Evolutionary conservation across 2,329 filamentous ascomycete genomes (phyloP).

Genomic region (Colletotrichum shisoi): DNA sequence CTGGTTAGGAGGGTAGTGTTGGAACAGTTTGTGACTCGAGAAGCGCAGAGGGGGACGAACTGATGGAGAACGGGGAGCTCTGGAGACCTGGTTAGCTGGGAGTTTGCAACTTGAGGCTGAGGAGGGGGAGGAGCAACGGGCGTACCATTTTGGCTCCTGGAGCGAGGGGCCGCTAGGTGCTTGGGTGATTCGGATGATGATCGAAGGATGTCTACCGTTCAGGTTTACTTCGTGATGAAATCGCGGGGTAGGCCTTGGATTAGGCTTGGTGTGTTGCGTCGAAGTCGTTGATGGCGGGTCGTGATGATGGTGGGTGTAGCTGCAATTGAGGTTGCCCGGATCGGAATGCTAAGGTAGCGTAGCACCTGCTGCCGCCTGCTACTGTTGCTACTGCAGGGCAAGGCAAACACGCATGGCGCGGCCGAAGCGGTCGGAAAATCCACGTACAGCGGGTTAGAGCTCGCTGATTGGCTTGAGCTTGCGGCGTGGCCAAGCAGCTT

Average conservation of each 20-base stretch:
- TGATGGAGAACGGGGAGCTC: slow-evolving; percentile 95
- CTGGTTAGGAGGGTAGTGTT: slow-evolving; percentile 40
- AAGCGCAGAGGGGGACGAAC: slow-evolving; percentile 60
- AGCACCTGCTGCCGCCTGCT: slow-evolving; percentile 38
- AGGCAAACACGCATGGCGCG: slow-evolving; percentile 57
- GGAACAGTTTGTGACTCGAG: slow-evolving; percentile 22
- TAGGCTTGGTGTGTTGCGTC: slow-evolving; percentile 28
- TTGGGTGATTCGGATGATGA: slow-evolving; percentile 8
- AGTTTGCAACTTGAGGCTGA: slow-evolving; percentile 42
- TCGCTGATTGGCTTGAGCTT: slow-evolving; percentile 41
- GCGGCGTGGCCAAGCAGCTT: slow-evolving; percentile 24
- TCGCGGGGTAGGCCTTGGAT: slow-evolving; percentile 22
- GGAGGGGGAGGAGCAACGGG: slow-evolving; percentile 24
- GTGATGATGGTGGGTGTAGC: slow-evolving; percentile 40
- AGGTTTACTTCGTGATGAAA: slow-evolving; percentile 15
- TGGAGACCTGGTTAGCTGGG: slow-evolving; percentile 54
- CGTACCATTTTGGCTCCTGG: slow-evolving; percentile 42
- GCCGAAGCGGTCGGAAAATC: slow-evolving; percentile 42
- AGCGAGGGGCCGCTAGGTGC: slow-evolving; percentile 27
- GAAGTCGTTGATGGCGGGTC: slow-evolving; percentile 33
- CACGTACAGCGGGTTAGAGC: slow-evolving; percentile 34
- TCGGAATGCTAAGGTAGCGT: slow-evolving; percentile 45
- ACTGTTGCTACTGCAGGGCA: slow-evolving; percentile 40
- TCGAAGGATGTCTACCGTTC: not conserved
- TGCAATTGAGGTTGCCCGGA: slow-evolving; percentile 37